These are phyloP conservation scores for Puccinia polysora DNA, from an alignment of 1,284 basidiomycete species.

Conservation along the genomic window DNA sequence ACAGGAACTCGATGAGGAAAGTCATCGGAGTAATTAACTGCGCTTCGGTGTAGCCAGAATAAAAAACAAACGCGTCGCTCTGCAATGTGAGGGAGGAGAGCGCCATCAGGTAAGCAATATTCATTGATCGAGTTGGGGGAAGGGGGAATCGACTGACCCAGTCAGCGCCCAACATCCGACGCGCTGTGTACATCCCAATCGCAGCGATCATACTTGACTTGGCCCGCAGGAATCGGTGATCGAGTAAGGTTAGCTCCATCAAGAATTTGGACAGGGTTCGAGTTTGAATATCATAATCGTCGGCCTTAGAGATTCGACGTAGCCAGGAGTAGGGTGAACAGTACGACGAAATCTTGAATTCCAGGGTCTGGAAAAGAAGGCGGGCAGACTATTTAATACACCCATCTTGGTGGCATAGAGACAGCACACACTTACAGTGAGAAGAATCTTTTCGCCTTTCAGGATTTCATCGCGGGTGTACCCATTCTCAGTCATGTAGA, in stretches of 20 bases:
- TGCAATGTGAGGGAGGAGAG: constrained; percentile 52
- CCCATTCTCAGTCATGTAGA: constrained; percentile 93
- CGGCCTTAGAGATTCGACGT: constrained; percentile 94
- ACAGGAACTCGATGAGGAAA: constrained; percentile 77
- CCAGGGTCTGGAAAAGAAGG: constrained; percentile 63
- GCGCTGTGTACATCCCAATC: constrained; percentile 91
- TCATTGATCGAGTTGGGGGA: constrained; percentile 43
- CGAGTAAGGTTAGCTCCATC: constrained; percentile 90
- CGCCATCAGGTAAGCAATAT: background rate
- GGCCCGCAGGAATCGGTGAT: constrained; percentile 85
- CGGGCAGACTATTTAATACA: no score
- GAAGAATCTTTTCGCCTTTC: constrained; percentile 92
- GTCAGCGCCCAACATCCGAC: constrained; percentile 82
- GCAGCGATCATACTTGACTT: constrained; percentile 95
- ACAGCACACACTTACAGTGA: constrained; percentile 58
- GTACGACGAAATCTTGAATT: constrained; percentile 93
- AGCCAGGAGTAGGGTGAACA: constrained; percentile 99
- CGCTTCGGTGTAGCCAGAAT: constrained; percentile 86
- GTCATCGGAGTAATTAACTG: constrained; percentile 78
- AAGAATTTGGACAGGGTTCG: constrained; percentile 95
- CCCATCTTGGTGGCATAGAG: constrained; percentile 37
- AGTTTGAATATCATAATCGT: constrained; percentile 98
- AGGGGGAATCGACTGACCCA: constrained; percentile 68
- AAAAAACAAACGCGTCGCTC: constrained; percentile 87
- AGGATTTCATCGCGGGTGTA: constrained; percentile 93